Conservation (phyloP, 1,284 basidiomycete species). For the Mycosarcoma mackinlayi region DNA sequence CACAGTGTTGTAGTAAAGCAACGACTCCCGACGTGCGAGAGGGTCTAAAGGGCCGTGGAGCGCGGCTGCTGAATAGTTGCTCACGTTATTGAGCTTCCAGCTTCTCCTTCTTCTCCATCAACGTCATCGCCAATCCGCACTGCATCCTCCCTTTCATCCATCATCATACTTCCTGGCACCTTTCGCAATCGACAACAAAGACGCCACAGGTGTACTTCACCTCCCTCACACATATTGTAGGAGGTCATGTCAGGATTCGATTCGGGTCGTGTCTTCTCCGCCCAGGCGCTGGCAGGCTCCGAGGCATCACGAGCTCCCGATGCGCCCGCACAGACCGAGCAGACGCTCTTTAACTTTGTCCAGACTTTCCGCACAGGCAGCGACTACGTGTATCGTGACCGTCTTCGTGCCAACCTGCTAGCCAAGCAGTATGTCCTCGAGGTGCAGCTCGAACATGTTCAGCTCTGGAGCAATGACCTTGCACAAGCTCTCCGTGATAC, state of each 20-base stretch:
- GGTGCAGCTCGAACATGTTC: constrained; percentile 88
- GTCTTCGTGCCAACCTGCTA: constrained; percentile 86
- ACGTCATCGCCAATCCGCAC: no score
- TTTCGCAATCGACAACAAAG: no score
- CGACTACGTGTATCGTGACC: constrained; percentile 76
- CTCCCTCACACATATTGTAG: neutral
- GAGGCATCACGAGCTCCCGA: constrained; percentile 62
- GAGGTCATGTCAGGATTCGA: constrained; percentile 67
- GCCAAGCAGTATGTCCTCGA: constrained; percentile 91
- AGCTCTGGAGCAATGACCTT: constrained; percentile 91
- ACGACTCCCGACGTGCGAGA: no score
- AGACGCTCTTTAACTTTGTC: constrained; percentile 65
- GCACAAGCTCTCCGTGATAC: constrained; percentile 88
- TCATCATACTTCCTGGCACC: no score
- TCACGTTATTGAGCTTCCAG: no score
- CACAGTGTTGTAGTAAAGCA: no score
- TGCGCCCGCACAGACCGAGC: constrained; percentile 65
- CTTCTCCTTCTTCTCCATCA: no score
- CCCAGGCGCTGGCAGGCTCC: constrained; percentile 61
- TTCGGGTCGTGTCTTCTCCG: constrained; percentile 62
- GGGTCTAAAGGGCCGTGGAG: no score
- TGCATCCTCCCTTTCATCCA: neutral
- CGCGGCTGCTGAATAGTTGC: no score
- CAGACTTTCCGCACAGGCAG: constrained; percentile 66
- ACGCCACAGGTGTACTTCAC: no score